phyloP scores from a whole-genome alignment of 352 stramenopile species.

The Globisporangium rhizosaccharum region DNA sequence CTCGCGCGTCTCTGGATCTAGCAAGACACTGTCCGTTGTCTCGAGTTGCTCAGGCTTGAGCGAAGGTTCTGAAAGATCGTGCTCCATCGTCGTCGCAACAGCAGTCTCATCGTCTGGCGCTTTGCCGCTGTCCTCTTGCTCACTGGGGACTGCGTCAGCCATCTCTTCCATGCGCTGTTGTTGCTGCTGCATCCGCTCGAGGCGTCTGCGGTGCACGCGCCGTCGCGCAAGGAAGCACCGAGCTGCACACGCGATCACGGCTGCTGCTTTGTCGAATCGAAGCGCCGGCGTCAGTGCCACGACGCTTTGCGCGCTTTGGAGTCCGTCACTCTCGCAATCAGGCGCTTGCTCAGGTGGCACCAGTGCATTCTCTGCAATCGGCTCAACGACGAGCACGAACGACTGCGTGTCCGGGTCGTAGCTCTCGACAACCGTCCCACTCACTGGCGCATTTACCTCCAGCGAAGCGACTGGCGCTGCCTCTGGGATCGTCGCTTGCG shows the following conservation, averaged over 20 bases:
- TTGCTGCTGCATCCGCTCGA: background rate
- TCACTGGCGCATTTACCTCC: too few species aligned
- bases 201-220: slow-evolving; percentile 3
- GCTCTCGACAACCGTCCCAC: slow-evolving; percentile 5
- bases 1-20: too few species aligned
- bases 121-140: too few species aligned
- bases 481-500: background rate
- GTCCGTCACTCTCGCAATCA: too few species aligned
- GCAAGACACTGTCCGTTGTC: too few species aligned
- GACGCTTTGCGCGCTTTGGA: too few species aligned
- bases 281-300: background rate
- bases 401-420: slow-evolving; percentile 9
- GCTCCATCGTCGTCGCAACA: too few species aligned
- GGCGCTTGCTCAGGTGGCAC: background rate
- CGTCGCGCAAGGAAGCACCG: slow-evolving; percentile 15
- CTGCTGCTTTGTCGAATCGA: slow-evolving; percentile 13
- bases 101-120: too few species aligned
- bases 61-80: too few species aligned
- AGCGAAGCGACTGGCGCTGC: background rate
- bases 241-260: slow-evolving; percentile 11
- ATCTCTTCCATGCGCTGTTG: background rate
- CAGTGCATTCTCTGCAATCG: background rate
- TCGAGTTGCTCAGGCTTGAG: too few species aligned
- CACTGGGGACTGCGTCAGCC: too few species aligned
- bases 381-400: slow-evolving; percentile 7